Percentiles rank a stretch among this genome's conserved stretches.
Evolutionary conservation across 164 flowering plant species (phyloP).

Genomic region (Stephania japonica): DNA sequence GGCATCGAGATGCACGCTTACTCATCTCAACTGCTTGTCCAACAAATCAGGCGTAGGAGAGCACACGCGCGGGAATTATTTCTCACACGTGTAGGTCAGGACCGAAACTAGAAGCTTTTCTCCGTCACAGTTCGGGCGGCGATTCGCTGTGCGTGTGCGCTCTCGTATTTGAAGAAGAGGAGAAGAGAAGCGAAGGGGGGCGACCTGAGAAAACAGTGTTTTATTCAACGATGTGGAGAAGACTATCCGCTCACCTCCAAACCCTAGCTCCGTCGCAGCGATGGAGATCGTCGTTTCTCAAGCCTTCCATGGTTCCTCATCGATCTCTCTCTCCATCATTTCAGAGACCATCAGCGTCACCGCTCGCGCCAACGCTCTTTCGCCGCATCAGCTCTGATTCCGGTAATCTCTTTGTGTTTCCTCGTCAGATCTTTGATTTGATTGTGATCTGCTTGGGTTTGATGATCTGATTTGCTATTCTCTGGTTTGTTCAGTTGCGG

Average conservation of each 20-base stretch:
- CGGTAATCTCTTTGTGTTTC: conserved; percentile 19
- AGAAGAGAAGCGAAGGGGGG: conserved; percentile 9
- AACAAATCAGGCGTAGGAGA: too few species aligned
- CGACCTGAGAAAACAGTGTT: conserved; percentile 23
- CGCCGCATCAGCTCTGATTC: conserved; percentile 36
- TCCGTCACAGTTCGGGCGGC: not conserved
- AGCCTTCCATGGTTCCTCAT: conserved; percentile 10
- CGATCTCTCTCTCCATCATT: conserved; percentile 14
- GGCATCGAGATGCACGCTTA: too few species aligned
- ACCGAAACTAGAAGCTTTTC: not conserved
- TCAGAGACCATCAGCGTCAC: conserved; percentile 18
- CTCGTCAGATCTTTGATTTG: conserved; percentile 5
- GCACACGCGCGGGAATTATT: not conserved
- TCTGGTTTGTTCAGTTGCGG: conserved; percentile 5
- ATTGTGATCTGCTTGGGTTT: not conserved
- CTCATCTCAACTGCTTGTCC: too few species aligned
- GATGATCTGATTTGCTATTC: not conserved
- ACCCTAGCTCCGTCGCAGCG: conserved; percentile 26
- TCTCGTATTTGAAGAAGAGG: too few species aligned
- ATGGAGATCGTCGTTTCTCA: conserved; percentile 29
- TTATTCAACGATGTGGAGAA: conserved; percentile 51
- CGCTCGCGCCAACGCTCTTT: conserved; percentile 28
- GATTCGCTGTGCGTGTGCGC: not conserved
- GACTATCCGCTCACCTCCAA: conserved; percentile 43
- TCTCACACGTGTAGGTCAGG: not conserved